Percentiles rank a stretch among this genome's conserved stretches.
Evolutionary conservation across 2,329 filamentous ascomycete species (phyloP).

Genomic region (Cercospora sp.): DNA sequence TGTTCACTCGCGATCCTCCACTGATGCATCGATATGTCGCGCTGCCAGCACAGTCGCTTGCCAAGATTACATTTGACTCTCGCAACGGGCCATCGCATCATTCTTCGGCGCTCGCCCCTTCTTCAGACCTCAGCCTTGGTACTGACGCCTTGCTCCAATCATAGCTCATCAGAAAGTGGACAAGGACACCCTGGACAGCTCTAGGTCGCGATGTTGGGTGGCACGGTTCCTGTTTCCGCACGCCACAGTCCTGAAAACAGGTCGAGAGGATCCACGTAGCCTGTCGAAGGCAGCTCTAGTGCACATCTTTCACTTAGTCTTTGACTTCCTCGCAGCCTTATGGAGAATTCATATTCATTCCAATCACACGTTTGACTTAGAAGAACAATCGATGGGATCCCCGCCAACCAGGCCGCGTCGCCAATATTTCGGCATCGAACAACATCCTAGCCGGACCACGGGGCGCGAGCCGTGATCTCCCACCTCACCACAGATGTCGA

Average conservation of each 20-base stretch:
- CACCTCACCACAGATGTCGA: constrained; percentile 9
- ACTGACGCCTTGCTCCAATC: neutral
- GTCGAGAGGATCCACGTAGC: constrained; percentile 3
- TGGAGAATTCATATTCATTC: neutral
- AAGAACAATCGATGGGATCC: constrained; percentile 9
- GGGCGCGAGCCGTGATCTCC: constrained; percentile 7
- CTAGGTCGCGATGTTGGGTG: neutral
- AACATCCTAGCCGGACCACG: constrained; percentile 7
- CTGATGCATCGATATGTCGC: neutral
- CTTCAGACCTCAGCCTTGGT: neutral
- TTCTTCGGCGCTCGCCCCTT: neutral
- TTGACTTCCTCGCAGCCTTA: neutral
- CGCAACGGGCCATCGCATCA: constrained; percentile 2
- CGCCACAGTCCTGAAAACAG: constrained; percentile 5
- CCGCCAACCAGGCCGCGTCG: constrained; percentile 5
- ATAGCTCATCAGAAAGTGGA: neutral
- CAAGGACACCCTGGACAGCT: neutral
- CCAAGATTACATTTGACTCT: neutral
- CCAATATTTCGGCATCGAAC: constrained; percentile 12
- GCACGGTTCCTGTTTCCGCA: neutral
- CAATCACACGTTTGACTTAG: neutral
- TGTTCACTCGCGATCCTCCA: neutral
- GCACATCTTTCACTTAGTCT: neutral
- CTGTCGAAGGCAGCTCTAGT: neutral
- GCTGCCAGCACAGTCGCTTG: neutral